Evolutionary conservation across 306 rosid genomes (phyloP), one percentile per base, ranked within the genome.

Genomic region (Lathyrus oleraceus): DNA sequence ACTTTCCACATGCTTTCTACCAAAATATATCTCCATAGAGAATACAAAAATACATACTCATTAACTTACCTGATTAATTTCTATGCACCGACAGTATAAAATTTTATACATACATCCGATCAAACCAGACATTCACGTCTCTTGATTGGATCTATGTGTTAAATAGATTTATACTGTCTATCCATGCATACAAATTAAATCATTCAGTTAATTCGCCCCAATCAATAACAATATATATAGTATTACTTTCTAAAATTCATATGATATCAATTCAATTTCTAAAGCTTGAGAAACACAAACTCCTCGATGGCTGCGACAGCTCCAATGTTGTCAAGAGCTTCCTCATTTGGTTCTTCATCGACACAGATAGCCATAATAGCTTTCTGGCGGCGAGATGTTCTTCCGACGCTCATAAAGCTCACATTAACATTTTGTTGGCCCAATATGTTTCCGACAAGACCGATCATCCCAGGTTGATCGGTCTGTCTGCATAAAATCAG

Each of bases 401-500:
- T 87, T 62, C 96, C 98, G 19, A 93, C 98, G 4, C 97, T 93
- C 98, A 93, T 93, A 38, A 90, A 93, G 77, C 80, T 93, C 36
- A 93, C 96, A 69, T 93, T 93, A 71, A 90, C 96, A 39, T 90
- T 93, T 0, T 75, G 82, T 9, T 81, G 78, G 3, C 80, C 97
- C 0, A 93, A 81, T 11, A 93, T 88, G 71, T 78, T 88, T 32
- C 98, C 98, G 8, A 93, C 97, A 16, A 10, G 75, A 2, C 98
- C 98, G 65, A 93, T 90, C 96, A 93, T 85, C 21, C 98, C 98
- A 0, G 98, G 97, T 40, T 93, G 98, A 57, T 93, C 98, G 11
- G 84, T 49, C 53, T 93, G 97, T 49, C 97, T 64, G 77, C 98
- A 90, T 65, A 93, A 28, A 9, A 93, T 88, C 11, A 93, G 75